Conservation (phyloP, 768 basidiomycete genomes). For the Lepiota brunneoincarnata region DNA sequence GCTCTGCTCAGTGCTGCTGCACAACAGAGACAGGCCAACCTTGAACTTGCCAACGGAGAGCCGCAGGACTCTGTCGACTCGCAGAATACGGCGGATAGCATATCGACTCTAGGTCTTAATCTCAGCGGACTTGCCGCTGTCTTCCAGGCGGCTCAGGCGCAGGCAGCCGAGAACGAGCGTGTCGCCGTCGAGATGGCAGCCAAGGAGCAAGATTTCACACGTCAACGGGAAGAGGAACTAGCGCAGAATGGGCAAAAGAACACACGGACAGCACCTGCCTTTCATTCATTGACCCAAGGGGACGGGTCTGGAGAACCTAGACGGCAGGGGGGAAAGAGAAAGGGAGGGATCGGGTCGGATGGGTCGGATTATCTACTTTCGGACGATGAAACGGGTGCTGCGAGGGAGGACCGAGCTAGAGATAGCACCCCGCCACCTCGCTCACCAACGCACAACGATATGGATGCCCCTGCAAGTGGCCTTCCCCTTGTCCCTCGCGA, state of each 20-base stretch:
- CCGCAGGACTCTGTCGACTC: conserved; percentile 26
- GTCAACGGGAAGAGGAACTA: conserved; percentile 41
- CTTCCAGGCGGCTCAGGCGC: conserved; percentile 73
- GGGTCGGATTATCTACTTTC: conserved; percentile 57
- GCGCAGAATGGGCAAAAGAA: conserved; percentile 45
- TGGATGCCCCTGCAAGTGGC: conserved; percentile 26
- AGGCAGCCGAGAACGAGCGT: conserved; percentile 47
- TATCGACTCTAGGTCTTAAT: conserved; percentile 50
- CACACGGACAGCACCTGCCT: conserved; percentile 73
- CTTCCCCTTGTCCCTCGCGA: conserved; percentile 52
- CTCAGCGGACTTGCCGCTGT: conserved; percentile 73
- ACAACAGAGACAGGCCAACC: conserved; percentile 57
- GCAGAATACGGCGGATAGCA: conserved; percentile 25
- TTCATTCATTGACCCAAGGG: conserved; percentile 71
- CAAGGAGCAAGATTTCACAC: conserved; percentile 42
- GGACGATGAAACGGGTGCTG: conserved; percentile 43
- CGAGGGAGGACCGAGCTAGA: conserved; percentile 35
- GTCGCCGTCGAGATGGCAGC: conserved; percentile 32
- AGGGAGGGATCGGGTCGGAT: conserved; percentile 40
- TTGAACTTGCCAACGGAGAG: conserved; percentile 31
- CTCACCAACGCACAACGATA: conserved; percentile 32
- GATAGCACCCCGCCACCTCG: conserved; percentile 24
- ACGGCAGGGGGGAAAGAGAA: conserved; percentile 28
- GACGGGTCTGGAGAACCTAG: conserved; percentile 31
- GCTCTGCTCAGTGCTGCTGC: conserved; percentile 64